Evolutionary conservation across 1,284 basidiomycete genomes (phyloP).

Genomic region (Malassezia vespertilionis): DNA sequence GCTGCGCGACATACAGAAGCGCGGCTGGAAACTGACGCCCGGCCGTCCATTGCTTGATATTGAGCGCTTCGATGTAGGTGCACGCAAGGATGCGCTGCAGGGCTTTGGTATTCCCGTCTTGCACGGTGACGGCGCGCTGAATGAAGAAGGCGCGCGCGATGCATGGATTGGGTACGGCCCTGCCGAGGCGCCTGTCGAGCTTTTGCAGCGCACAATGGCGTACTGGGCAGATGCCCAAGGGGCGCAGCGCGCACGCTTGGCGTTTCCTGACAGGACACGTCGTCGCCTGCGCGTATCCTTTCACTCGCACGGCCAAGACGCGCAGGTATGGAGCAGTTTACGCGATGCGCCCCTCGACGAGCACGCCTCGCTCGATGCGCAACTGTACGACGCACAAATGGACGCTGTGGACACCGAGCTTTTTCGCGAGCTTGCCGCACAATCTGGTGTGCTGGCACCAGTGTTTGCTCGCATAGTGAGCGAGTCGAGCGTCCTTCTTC

Average conservation of each 20-base stretch:
- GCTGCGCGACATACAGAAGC: slow-evolving; percentile 21
- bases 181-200: slow-evolving; percentile 25
- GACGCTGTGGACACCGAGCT: slow-evolving; percentile 30
- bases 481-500: slow-evolving; percentile 10
- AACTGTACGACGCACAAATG: slow-evolving; percentile 25
- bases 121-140: slow-evolving; percentile 28
- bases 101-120: slow-evolving; percentile 32
- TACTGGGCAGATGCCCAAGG: slow-evolving; percentile 26
- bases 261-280: slow-evolving; percentile 29
- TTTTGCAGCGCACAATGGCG: slow-evolving; percentile 24
- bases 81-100: slow-evolving; percentile 8
- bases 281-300: slow-evolving; percentile 24
- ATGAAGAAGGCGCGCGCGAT: slow-evolving; percentile 35
- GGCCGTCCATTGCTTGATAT: slow-evolving; percentile 33
- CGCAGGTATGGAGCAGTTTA: slow-evolving; percentile 23
- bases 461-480: slow-evolving; percentile 22
- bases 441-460: slow-evolving; percentile 22
- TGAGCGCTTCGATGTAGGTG: slow-evolving; percentile 22
- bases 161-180: slow-evolving; percentile 39
- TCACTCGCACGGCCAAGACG: background rate
- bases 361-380: slow-evolving; percentile 18
- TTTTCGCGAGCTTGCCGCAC: slow-evolving; percentile 26
- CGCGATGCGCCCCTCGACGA: background rate
- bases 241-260: slow-evolving; percentile 8
- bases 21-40: slow-evolving; percentile 32